Evolutionary conservation across 2,329 filamentous ascomycete genomes (phyloP).

Genomic region (Westerdykella aurantiaca): DNA sequence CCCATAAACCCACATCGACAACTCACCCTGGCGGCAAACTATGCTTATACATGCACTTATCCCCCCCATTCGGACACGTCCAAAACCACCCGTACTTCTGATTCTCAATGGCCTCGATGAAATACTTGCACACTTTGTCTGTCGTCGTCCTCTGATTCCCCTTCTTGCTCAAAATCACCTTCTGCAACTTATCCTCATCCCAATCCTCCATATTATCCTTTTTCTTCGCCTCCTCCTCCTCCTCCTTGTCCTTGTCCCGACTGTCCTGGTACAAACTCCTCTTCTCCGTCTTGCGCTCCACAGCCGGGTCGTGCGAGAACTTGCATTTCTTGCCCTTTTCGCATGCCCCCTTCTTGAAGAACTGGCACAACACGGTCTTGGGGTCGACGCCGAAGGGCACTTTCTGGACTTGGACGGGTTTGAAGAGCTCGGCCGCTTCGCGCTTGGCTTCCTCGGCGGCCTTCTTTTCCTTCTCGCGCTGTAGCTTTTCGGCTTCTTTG

Average conservation of each 20-base stretch:
- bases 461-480: conserved; percentile 79
- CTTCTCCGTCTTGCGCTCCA: conserved; percentile 91
- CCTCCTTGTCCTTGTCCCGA: conserved; percentile 64
- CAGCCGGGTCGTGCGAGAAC: conserved; percentile 83
- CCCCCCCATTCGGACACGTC: conserved; percentile 90
- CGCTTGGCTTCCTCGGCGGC: conserved; percentile 78
- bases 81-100: conserved; percentile 99
- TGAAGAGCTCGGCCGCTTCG: conserved; percentile 77
- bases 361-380: conserved; percentile 94
- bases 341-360: conserved; percentile 94
- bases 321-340: conserved; percentile 95
- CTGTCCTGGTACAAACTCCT: conserved; percentile 84
- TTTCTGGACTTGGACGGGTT: conserved; percentile 93
- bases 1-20: not conserved
- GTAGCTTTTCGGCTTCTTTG: conserved; percentile 60
- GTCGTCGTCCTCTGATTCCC: conserved; percentile 93
- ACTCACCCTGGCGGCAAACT: conserved; percentile 87
- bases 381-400: conserved; percentile 96
- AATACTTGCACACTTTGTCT: conserved; percentile 98
- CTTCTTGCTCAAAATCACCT: conserved; percentile 91
- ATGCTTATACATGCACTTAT: conserved; percentile 99
- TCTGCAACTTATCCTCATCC: conserved; percentile 93
- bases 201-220: conserved; percentile 90
- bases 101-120: conserved; percentile 95
- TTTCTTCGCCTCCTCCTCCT: conserved; percentile 67